Percentiles rank a stretch among this genome's conserved stretches.
phyloP scores from a whole-genome alignment of 2,329 filamentous ascomycete genomes.

The Diaporthe capsici region DNA sequence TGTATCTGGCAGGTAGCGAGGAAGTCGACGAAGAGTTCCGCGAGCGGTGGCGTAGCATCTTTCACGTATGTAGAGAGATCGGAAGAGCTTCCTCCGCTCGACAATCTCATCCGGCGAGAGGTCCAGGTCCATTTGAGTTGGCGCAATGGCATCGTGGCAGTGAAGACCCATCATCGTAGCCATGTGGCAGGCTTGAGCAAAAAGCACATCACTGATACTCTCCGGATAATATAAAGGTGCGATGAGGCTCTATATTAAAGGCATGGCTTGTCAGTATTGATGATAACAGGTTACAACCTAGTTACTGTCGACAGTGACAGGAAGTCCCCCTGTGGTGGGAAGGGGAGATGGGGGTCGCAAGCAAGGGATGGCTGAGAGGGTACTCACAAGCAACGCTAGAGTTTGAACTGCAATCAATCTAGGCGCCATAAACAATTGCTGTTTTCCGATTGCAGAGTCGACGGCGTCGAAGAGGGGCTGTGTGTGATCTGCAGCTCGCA shows the following conservation, averaged over 20 bases:
- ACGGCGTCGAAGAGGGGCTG: constrained; percentile 21
- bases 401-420: constrained; percentile 6
- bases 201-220: constrained; percentile 9
- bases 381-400: constrained; percentile 13
- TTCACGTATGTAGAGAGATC: constrained; percentile 18
- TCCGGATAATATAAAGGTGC: constrained; percentile 7
- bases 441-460: constrained; percentile 15
- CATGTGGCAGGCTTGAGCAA: constrained; percentile 10
- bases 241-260: neutral
- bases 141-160: neutral
- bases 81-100: constrained; percentile 7
- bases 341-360: too few relatives aligned
- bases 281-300: neutral
- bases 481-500: constrained; percentile 6
- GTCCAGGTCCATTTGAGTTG: neutral
- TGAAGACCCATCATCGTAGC: constrained; percentile 10
- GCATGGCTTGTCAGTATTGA: neutral
- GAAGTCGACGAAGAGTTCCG: constrained; percentile 5
- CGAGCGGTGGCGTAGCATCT: constrained; percentile 13
- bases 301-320: neutral
- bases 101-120: constrained; percentile 12
- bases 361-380: neutral
- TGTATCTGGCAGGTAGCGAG: constrained; percentile 7
- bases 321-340: too few relatives aligned
- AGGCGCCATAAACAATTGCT: constrained; percentile 14